These are phyloP conservation scores for Neurospora sublineolata DNA, from an alignment of 495 filamentous ascomycete species.

Conservation along the genomic window DNA sequence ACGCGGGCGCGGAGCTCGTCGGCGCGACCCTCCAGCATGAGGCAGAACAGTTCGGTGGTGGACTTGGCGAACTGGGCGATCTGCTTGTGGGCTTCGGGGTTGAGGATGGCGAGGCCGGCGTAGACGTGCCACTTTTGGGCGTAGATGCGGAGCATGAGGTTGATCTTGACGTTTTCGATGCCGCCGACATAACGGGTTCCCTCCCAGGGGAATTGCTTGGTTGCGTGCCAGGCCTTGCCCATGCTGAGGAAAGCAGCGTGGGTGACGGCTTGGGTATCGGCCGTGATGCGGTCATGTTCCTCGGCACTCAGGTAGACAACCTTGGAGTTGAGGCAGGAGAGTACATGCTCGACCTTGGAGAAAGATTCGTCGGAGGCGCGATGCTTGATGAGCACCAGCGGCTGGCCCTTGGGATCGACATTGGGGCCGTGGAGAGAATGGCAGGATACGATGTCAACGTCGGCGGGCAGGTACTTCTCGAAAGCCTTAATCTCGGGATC, in stretches of 20 bases:
- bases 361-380: constrained; percentile 70
- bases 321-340: constrained; percentile 71
- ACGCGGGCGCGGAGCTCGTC: constrained; percentile 74
- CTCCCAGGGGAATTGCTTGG: constrained; percentile 92
- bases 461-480: constrained; percentile 71
- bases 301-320: constrained; percentile 75
- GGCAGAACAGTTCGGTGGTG: constrained; percentile 89
- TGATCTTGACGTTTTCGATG: constrained; percentile 99
- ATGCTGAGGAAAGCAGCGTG: constrained; percentile 95
- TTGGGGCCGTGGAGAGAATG: constrained; percentile 93
- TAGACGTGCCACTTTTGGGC: constrained; percentile 99
- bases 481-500: constrained; percentile 92
- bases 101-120: constrained; percentile 91
- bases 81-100: constrained; percentile 80
- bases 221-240: constrained; percentile 93
- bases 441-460: constrained; percentile 91
- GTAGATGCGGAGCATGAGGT: constrained; percentile 93
- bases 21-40: constrained; percentile 78
- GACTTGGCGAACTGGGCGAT: constrained; percentile 87
- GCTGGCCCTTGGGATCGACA: constrained; percentile 77
- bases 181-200: constrained; percentile 83
- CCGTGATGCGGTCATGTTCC: constrained; percentile 91
- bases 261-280: constrained; percentile 94
- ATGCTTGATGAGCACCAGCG: constrained; percentile 86
- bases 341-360: constrained; percentile 62